phyloP scores from a whole-genome alignment of 495 filamentous ascomycete species.

The Arthonia radiata region DNA sequence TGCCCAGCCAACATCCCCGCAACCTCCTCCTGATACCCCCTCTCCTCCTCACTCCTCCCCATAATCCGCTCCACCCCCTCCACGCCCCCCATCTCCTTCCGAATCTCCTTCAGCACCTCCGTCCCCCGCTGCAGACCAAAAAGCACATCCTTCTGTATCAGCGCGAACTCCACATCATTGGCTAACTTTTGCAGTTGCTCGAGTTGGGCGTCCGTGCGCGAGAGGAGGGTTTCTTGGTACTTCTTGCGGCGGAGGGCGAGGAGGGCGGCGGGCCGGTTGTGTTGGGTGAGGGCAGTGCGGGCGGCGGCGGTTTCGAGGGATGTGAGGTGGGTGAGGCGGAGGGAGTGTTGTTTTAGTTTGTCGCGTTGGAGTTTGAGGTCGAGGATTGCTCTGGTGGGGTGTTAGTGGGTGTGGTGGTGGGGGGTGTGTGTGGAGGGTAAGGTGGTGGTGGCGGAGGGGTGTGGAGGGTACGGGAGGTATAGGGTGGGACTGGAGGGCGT shows the following conservation, averaged over 20 bases:
- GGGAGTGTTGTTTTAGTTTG: constrained; percentile 83
- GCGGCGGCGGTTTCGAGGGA: constrained; percentile 62
- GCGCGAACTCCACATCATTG: constrained; percentile 68
- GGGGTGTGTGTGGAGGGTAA: not conserved
- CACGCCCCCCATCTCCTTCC: constrained; percentile 86
- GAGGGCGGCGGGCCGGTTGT: constrained; percentile 57
- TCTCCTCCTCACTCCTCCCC: constrained; percentile 71
- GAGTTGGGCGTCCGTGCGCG: constrained; percentile 76
- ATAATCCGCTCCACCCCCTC: constrained; percentile 82
- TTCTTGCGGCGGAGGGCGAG: constrained; percentile 86
- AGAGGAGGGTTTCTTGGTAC: constrained; percentile 78
- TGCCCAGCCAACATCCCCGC: constrained; percentile 68
- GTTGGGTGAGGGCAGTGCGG: constrained; percentile 44
- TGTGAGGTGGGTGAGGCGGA: constrained; percentile 62
- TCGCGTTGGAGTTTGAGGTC: constrained; percentile 95
- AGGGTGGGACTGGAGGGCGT: constrained; percentile 4
- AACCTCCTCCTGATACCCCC: constrained; percentile 77
- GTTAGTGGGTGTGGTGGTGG: constrained; percentile 1
- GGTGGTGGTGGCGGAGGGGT: constrained; percentile 1
- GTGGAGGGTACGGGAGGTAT: not conserved
- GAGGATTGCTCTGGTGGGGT: constrained; percentile 52
- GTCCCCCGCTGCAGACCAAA: constrained; percentile 88
- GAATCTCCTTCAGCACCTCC: constrained; percentile 63
- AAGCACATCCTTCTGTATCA: constrained; percentile 85
- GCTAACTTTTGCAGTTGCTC: constrained; percentile 68